Percentiles rank a stretch among this genome's conserved stretches.
Conservation (phyloP, 2,329 filamentous ascomycete species). For the Fusarium illudens region DNA sequence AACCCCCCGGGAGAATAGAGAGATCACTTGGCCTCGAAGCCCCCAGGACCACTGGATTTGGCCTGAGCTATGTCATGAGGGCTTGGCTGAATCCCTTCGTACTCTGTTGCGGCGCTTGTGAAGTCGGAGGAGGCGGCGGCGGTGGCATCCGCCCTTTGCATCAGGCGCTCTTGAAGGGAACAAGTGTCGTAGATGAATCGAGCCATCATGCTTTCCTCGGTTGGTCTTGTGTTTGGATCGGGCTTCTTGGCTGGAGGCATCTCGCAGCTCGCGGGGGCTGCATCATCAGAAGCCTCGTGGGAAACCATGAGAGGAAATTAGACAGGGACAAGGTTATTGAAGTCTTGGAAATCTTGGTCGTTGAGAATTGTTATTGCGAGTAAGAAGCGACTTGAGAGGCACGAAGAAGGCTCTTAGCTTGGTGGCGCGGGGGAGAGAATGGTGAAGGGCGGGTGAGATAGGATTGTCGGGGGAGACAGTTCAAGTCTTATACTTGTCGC, state of each 20-base stretch:
- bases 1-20: too few species aligned
- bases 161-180: conserved; percentile 4
- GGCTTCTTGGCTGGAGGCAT: neutral
- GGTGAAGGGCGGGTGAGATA: neutral
- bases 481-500: neutral
- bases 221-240: neutral
- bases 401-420: neutral
- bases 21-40: too few species aligned
- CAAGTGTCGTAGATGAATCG: conserved; percentile 11
- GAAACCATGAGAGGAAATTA: neutral
- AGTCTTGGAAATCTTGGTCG: neutral
- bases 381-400: neutral
- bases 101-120: too few species aligned
- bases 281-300: neutral
- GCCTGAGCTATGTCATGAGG: neutral
- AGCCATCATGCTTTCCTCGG: neutral
- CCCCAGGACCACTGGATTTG: too few species aligned
- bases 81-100: neutral
- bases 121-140: neutral
- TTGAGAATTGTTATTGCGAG: neutral
- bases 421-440: neutral
- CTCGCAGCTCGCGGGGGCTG: neutral
- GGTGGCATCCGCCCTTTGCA: neutral
- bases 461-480: neutral
- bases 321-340: neutral